A percentile compares a stretch with the other conserved stretches of the same genome.
These are phyloP conservation scores for Straminergon stramineum DNA, from an alignment of 225 moss, liverwort and hornwort species.

Conservation along the genomic window DNA sequence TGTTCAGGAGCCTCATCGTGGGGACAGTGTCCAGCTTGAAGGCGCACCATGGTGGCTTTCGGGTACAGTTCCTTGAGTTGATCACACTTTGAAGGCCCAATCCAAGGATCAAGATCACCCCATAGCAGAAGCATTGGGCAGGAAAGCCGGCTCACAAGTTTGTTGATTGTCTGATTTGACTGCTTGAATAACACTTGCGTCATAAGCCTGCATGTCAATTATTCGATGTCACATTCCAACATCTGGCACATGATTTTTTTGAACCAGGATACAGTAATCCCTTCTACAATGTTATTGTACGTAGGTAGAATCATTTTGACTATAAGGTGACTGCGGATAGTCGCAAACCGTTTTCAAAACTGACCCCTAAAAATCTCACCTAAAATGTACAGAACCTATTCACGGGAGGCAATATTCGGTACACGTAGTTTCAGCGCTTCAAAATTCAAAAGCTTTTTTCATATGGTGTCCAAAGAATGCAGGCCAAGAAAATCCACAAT, in stretches of 20 bases:
- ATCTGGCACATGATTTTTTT: too few species aligned
- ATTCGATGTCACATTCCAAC: not conserved
- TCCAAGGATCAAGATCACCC: constrained; percentile 95
- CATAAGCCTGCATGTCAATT: constrained; percentile 43
- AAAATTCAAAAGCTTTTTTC: not conserved
- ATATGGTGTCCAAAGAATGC: not conserved
- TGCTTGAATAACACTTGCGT: constrained; percentile 56
- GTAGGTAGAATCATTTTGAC: too few species aligned
- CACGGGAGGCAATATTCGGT: not conserved
- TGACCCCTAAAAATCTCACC: too few species aligned
- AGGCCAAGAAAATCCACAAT: not conserved
- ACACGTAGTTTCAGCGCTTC: not conserved
- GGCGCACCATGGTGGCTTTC: constrained; percentile 49
- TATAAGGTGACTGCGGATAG: not conserved
- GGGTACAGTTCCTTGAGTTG: constrained; percentile 63
- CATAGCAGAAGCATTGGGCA: constrained; percentile 80
- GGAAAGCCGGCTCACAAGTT: constrained; percentile 46
- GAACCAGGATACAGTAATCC: not conserved
- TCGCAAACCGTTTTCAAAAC: not conserved
- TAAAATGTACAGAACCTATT: too few species aligned
- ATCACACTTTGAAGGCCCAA: constrained; percentile 67
- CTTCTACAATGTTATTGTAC: not conserved
- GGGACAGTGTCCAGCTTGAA: constrained; percentile 92
- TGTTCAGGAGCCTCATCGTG: constrained; percentile 81
- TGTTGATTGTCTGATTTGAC: constrained; percentile 47